Percentiles rank a stretch among this genome's conserved stretches.
Evolutionary conservation across 1,139 yeast genomes (phyloP).

Genomic region (Candida labiduridarum): DNA sequence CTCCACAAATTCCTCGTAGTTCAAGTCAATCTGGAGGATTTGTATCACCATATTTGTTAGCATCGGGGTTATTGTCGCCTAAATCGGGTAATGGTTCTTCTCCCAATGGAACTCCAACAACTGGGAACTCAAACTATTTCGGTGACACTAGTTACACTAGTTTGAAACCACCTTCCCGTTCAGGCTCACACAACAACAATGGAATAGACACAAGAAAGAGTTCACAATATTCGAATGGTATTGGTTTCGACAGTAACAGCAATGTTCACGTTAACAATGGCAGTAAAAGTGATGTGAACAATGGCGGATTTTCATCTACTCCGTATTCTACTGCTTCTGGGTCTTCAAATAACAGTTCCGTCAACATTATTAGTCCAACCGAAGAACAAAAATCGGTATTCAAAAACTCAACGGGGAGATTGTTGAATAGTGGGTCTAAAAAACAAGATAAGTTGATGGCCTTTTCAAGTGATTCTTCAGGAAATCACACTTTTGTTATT

Average conservation of each 20-base stretch:
- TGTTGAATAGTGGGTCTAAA: conserved; percentile 24
- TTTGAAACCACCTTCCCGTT: conserved; percentile 13
- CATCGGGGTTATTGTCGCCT: conserved; percentile 58
- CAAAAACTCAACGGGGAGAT: conserved; percentile 27
- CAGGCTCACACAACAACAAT: conserved; percentile 4
- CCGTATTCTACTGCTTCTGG: conserved; percentile 11
- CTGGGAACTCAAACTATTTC: conserved; percentile 11
- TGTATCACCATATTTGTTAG: conserved; percentile 62
- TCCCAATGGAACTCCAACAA: conserved; percentile 24
- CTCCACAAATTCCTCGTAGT: conserved; percentile 31
- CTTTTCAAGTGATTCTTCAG: conserved; percentile 46
- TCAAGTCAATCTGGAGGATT: conserved; percentile 50
- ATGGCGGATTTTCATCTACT: conserved; percentile 7
- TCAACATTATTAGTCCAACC: conserved; percentile 1
- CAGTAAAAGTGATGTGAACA: background rate
- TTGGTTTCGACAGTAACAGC: background rate
- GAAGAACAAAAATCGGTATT: conserved; percentile 19
- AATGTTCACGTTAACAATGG: background rate
- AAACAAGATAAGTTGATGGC: conserved; percentile 39
- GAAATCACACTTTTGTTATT: conserved; percentile 43
- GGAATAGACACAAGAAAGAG: conserved; percentile 7
- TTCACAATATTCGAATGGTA: conserved; percentile 1
- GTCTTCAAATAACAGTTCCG: conserved; percentile 7
- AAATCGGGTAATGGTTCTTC: conserved; percentile 34
- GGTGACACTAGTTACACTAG: conserved; percentile 5